Conservation (phyloP, 2,329 filamentous ascomycete genomes). For the Aspergillus candidus region DNA sequence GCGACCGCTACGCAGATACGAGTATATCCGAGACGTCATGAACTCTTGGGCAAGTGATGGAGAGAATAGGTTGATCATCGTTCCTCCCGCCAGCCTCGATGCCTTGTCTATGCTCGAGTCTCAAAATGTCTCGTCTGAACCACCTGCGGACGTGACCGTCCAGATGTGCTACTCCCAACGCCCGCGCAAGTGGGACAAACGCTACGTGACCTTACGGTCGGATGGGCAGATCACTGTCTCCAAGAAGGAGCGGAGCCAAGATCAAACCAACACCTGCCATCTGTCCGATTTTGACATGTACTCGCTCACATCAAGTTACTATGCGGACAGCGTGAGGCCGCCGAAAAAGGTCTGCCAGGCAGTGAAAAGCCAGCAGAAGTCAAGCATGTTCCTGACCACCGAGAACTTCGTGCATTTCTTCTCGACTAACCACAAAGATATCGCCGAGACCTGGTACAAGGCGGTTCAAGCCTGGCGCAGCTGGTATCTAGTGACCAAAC, state of each 20-base stretch:
- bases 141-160: conserved; percentile 62
- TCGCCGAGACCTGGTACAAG: conserved; percentile 64
- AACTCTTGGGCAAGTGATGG: conserved; percentile 86
- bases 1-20: conserved; percentile 76
- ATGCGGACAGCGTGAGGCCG: conserved; percentile 66
- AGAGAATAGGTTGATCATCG: conserved; percentile 67
- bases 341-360: conserved; percentile 83
- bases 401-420: conserved; percentile 93
- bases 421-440: conserved; percentile 63
- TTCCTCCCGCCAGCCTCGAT: conserved; percentile 52
- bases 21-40: conserved; percentile 78
- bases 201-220: conserved; percentile 64
- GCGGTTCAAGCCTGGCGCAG: conserved; percentile 77
- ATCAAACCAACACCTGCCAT: conserved; percentile 68
- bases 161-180: conserved; percentile 75
- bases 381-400: conserved; percentile 71
- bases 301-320: conserved; percentile 61
- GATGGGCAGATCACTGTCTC: conserved; percentile 67
- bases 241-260: conserved; percentile 67
- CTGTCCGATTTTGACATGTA: conserved; percentile 92
- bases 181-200: conserved; percentile 82
- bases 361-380: conserved; percentile 87
- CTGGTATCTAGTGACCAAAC: conserved; percentile 78
- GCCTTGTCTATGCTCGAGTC: conserved; percentile 50
- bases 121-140: conserved; percentile 55